Percentiles rank a stretch among this genome's conserved stretches.
Evolutionary conservation across 169 alveolate genomes (phyloP).

Genomic region (Plasmodium relictum): DNA sequence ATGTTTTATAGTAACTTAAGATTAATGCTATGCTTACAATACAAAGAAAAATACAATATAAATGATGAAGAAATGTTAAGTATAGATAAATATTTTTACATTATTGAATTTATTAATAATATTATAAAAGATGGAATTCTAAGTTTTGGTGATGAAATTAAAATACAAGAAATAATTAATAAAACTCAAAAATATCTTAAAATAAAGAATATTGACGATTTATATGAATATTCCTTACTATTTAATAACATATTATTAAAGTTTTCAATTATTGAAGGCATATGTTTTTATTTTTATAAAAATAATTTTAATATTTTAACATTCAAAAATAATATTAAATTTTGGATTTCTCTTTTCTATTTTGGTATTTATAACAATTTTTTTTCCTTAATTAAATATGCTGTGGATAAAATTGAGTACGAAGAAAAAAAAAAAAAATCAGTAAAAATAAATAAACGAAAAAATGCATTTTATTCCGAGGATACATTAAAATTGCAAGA

Average conservation of each 20-base stretch:
- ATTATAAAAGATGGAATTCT: conserved; percentile 54
- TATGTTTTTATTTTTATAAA: conserved; percentile 51
- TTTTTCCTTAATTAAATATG: conserved; percentile 55
- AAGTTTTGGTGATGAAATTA: conserved; percentile 55
- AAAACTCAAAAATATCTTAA: conserved; percentile 26
- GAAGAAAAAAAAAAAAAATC: conserved; percentile 14
- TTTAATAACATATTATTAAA: conserved; percentile 50
- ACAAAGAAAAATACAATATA: conserved; percentile 55
- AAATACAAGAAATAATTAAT: conserved; percentile 48
- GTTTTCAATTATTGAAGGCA: conserved; percentile 63
- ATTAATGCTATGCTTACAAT: conserved; percentile 41
- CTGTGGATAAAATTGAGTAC: conserved; percentile 47
- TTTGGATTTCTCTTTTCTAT: conserved; percentile 67
- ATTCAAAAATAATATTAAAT: conserved; percentile 34
- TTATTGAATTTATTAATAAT: conserved; percentile 53
- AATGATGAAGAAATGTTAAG: conserved; percentile 56
- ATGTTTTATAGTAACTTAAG: conserved; percentile 61
- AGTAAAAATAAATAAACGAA: neutral
- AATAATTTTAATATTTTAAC: conserved; percentile 44
- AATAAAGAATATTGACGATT: conserved; percentile 50
- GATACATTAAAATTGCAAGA: neutral
- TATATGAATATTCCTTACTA: conserved; percentile 63
- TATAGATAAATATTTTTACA: conserved; percentile 34
- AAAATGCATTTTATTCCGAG: neutral
- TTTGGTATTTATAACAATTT: conserved; percentile 71